phyloP scores from a whole-genome alignment of 208 protist genomes.

The Trypanosoma theileri region DNA sequence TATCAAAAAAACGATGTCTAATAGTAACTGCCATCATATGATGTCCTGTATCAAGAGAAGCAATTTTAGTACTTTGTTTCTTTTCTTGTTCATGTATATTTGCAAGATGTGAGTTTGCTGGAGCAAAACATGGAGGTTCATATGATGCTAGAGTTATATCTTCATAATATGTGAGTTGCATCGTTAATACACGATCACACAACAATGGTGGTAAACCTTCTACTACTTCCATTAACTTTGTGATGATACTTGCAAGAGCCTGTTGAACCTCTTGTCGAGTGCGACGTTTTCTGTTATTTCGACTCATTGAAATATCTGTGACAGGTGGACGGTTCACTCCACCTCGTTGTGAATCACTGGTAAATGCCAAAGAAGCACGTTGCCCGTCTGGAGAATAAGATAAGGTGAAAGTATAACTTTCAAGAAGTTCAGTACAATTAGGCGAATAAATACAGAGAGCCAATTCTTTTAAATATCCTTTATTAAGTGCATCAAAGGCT shows the following conservation, averaged over 20 bases:
- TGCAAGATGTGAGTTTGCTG: constrained; percentile 54
- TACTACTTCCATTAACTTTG: constrained; percentile 62
- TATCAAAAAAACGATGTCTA: constrained; percentile 57
- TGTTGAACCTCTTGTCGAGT: constrained; percentile 63
- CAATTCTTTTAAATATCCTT: constrained; percentile 76
- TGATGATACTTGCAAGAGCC: constrained; percentile 54
- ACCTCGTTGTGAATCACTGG: constrained; percentile 34
- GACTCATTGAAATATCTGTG: not conserved
- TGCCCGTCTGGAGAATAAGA: constrained; percentile 54
- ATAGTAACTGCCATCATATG: constrained; percentile 67
- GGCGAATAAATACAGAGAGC: constrained; percentile 72
- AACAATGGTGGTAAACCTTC: constrained; percentile 65
- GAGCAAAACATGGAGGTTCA: constrained; percentile 74
- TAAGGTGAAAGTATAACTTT: constrained; percentile 79
- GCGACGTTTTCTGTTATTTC: constrained; percentile 21
- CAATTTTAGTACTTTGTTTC: constrained; percentile 45
- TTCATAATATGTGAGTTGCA: constrained; percentile 81
- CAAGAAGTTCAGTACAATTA: constrained; percentile 53
- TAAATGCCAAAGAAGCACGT: constrained; percentile 49
- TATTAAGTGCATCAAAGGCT: constrained; percentile 82
- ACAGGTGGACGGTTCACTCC: not conserved
- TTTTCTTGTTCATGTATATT: constrained; percentile 57
- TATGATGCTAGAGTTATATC: constrained; percentile 62
- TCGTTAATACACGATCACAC: constrained; percentile 63
- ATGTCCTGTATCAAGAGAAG: constrained; percentile 66